Evolutionary conservation across 306 rosid species (phyloP).

Genomic region (Lablab purpureus): DNA sequence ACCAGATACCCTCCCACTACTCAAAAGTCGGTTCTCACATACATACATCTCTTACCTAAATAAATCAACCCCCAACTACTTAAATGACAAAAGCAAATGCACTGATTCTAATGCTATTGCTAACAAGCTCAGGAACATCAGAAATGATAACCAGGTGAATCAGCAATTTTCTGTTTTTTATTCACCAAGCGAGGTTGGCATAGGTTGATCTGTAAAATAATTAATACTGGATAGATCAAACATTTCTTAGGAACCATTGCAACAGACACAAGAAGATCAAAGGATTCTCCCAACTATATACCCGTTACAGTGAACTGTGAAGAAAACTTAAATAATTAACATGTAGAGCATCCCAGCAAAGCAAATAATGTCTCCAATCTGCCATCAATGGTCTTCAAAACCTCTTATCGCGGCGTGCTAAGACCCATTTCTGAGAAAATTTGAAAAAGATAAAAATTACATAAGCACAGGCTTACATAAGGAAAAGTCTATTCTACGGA

Average conservation of each 20-base stretch:
- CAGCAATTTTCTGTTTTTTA: neutral
- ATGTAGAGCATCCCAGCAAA: constrained; percentile 35
- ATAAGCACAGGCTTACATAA: constrained; percentile 21
- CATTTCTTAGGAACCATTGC: constrained; percentile 39
- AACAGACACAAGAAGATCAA: constrained; percentile 47
- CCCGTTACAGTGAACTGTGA: constrained; percentile 37
- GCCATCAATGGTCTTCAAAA: constrained; percentile 45
- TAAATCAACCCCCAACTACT: neutral
- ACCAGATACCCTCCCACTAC: neutral
- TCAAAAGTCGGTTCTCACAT: constrained; percentile 2
- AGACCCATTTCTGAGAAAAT: constrained; percentile 76
- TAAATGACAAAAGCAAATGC: constrained; percentile 13
- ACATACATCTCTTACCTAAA: neutral
- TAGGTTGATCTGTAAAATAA: constrained; percentile 32
- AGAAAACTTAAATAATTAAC: constrained; percentile 41
- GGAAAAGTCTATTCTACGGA: constrained; percentile 20
- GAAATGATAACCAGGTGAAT: constrained; percentile 7
- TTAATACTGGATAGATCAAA: constrained; percentile 21
- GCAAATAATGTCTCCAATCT: constrained; percentile 44
- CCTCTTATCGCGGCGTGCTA: constrained; percentile 74
- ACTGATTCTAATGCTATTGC: constrained; percentile 20
- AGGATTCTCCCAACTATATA: constrained; percentile 49
- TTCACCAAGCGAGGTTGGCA: constrained; percentile 21
- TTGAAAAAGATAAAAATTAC: constrained; percentile 14
- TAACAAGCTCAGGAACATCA: constrained; percentile 13